These are phyloP conservation scores for Dacryopinax spathularia DNA, from an alignment of 768 basidiomycete genomes.

Conservation along the genomic window DNA sequence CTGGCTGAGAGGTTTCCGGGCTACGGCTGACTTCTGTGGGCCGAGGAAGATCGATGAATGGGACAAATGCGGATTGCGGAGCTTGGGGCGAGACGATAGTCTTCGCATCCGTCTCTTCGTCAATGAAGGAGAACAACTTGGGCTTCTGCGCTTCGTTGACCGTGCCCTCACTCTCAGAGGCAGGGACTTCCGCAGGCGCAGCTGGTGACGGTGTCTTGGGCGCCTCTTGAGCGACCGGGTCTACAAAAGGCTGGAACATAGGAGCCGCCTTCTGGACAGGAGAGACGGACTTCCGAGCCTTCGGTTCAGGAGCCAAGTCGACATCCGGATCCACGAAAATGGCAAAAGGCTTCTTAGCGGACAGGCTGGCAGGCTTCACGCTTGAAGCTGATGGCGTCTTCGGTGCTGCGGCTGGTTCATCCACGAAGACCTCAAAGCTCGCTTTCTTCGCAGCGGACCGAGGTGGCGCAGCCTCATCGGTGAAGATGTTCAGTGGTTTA, in stretches of 20 bases:
- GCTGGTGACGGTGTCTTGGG: neutral
- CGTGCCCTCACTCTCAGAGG: neutral
- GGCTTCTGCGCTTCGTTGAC: neutral
- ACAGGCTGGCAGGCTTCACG: slow-evolving; percentile 5
- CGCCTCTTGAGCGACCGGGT: neutral
- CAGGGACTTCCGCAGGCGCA: neutral
- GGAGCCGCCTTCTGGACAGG: neutral
- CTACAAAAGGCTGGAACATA: neutral
- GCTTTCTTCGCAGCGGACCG: neutral
- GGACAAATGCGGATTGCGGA: neutral
- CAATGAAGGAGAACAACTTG: slow-evolving; percentile 9
- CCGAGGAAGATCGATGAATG: neutral
- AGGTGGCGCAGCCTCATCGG: slow-evolving; percentile 4
- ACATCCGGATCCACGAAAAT: slow-evolving; percentile 10
- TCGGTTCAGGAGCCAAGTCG: neutral
- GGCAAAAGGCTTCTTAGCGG: slow-evolving; percentile 8
- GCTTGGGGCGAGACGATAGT: slow-evolving; percentile 6
- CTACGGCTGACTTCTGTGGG: too few relatives aligned
- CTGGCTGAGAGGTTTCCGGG: too few relatives aligned
- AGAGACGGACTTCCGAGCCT: neutral
- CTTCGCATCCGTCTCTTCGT: slow-evolving; percentile 17
- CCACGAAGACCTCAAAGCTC: slow-evolving; percentile 8
- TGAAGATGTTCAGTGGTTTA: neutral
- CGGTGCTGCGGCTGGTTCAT: neutral
- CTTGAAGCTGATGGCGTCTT: slow-evolving; percentile 2